phyloP scores from a whole-genome alignment of 2,329 filamentous ascomycete species.

The Pseudogymnoascus sp. region DNA sequence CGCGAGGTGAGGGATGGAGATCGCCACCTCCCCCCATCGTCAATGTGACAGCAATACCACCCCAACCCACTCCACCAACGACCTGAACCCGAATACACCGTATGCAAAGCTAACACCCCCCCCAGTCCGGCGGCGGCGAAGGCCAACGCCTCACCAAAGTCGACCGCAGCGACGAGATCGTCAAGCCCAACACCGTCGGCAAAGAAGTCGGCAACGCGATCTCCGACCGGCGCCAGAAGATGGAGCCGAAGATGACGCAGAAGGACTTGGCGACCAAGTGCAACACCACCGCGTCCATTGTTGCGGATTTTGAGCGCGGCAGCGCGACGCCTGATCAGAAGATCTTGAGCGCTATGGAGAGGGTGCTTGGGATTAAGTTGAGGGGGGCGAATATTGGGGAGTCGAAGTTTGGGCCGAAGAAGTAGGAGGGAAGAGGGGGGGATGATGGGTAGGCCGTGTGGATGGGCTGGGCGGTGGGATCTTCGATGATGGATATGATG shows the following conservation, averaged over 20 bases:
- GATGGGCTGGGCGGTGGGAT: background rate
- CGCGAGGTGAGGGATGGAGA: too few species aligned
- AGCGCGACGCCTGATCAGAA: slow-evolving; percentile 74
- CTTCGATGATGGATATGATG: background rate
- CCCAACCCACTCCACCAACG: slow-evolving; percentile 11
- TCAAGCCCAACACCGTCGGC: slow-evolving; percentile 91
- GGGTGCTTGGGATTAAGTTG: slow-evolving; percentile 79
- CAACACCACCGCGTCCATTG: slow-evolving; percentile 72
- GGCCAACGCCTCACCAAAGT: slow-evolving; percentile 97
- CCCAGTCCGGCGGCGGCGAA: slow-evolving; percentile 51
- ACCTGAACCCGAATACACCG: background rate
- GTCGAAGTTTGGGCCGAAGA: slow-evolving; percentile 69
- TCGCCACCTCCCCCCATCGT: background rate
- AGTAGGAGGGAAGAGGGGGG: slow-evolving; percentile 30
- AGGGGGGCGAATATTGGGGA: slow-evolving; percentile 76
- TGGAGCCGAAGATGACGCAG: slow-evolving; percentile 93
- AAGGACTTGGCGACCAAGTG: slow-evolving; percentile 78
- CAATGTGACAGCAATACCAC: background rate
- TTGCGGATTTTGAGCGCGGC: slow-evolving; percentile 81
- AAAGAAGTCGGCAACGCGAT: slow-evolving; percentile 75
- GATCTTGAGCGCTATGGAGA: slow-evolving; percentile 68
- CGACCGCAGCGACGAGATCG: slow-evolving; percentile 92
- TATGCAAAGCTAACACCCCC: slow-evolving; percentile 33
- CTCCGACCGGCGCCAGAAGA: slow-evolving; percentile 65
- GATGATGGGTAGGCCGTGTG: background rate